phyloP scores from a whole-genome alignment of 169 alveolate genomes.

The Amoebophrya sp. region DNA sequence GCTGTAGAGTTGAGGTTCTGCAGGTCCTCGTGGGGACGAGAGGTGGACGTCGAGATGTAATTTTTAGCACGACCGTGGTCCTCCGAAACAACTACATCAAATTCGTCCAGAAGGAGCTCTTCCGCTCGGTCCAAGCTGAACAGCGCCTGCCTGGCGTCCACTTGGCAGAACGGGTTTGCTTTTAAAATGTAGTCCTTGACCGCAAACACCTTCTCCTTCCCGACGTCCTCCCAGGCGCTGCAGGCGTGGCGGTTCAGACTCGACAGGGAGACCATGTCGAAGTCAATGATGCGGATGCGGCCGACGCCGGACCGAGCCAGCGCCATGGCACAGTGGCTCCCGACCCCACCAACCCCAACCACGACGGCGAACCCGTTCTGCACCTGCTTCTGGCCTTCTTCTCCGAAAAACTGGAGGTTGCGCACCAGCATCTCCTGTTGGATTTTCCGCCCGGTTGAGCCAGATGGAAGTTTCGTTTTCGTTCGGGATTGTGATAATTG shows the following conservation, averaged over 20 bases:
- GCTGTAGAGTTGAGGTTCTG: background rate
- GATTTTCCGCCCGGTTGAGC: too few relatives aligned
- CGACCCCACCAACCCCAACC: conserved; percentile 72
- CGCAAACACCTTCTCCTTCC: conserved; percentile 57
- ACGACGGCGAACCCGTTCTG: conserved; percentile 52
- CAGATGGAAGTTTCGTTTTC: too few relatives aligned
- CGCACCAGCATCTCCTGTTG: conserved; percentile 38
- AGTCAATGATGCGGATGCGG: conserved; percentile 59
- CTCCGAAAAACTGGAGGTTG: conserved; percentile 62
- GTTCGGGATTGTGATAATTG: too few relatives aligned
- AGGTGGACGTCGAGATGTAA: too few relatives aligned
- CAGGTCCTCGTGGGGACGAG: background rate
- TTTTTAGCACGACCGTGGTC: too few relatives aligned
- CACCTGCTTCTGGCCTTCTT: conserved; percentile 56
- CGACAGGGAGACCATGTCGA: conserved; percentile 61
- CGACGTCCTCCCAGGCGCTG: conserved; percentile 61
- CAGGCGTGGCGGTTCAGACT: conserved; percentile 65
- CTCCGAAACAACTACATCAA: too few relatives aligned
- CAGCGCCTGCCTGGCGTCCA: conserved; percentile 54
- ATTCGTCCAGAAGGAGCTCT: conserved; percentile 42
- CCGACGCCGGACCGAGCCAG: conserved; percentile 62
- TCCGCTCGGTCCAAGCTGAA: conserved; percentile 52
- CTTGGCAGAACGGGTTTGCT: conserved; percentile 52
- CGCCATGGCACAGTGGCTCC: conserved; percentile 58
- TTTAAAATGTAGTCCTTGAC: conserved; percentile 51